These are phyloP conservation scores for Xylaria sp. DNA, from an alignment of 2,329 filamentous ascomycete species.

Conservation along the genomic window DNA sequence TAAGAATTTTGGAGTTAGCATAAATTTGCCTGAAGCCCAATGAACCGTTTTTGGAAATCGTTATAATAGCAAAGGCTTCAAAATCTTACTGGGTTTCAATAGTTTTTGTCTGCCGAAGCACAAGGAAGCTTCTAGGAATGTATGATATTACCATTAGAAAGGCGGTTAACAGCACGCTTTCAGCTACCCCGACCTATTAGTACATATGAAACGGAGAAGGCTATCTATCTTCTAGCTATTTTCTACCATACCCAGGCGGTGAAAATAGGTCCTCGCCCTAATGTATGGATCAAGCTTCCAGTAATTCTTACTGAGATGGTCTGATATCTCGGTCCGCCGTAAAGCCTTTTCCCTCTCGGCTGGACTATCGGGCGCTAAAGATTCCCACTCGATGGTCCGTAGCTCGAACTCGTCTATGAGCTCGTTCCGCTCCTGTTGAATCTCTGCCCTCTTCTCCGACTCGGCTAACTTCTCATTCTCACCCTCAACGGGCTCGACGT, in stretches of 20 bases:
- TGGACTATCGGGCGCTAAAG: background rate
- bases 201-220: background rate
- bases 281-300: constrained; percentile 38
- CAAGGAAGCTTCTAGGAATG: no score
- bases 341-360: background rate
- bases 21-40: no score
- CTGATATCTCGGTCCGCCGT: constrained; percentile 17
- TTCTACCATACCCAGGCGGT: constrained; percentile 23
- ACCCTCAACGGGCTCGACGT: constrained; percentile 31
- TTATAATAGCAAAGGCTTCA: no score
- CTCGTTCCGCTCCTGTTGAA: constrained; percentile 23
- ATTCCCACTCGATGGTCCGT: constrained; percentile 27
- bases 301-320: constrained; percentile 24
- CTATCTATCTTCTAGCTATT: background rate
- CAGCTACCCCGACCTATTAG: background rate
- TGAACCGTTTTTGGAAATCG: no score
- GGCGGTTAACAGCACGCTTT: background rate
- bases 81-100: no score
- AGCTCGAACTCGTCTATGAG: constrained; percentile 31
- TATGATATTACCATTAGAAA: background rate
- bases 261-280: constrained; percentile 28
- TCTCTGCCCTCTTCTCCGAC: constrained; percentile 21
- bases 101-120: no score
- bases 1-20: no score
- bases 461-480: constrained; percentile 29